Evolutionary conservation across 2,329 filamentous ascomycete genomes (phyloP), one percentile per base, ranked within the genome.

Genomic region (Cladobotryum protrusum): DNA sequence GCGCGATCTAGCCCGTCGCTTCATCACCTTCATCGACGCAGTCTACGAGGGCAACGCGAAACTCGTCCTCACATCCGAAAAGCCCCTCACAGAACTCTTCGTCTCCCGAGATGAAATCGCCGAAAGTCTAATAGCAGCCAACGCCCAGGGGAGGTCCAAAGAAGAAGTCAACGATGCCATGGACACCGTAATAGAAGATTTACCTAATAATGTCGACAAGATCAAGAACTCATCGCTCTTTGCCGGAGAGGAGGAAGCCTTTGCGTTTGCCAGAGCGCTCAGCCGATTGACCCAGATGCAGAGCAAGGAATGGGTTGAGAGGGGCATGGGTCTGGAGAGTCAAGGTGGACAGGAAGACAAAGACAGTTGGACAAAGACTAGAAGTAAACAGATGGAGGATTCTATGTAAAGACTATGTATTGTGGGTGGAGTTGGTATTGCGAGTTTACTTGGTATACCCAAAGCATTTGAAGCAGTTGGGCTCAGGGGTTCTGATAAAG

Each of bases 1-100:
- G 62, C 82, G 93, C 17, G 93, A 99, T 70, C 77, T 96, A 36
- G 93, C 93, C 0, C 76, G 93, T 12, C 79, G 93, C 5, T 96
- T 99, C 68, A 99, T 99, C 66, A 99, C 92, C 0, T 96, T 99
- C 60, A 89, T 99, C 57, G 93, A 99, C 65, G 92, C 93, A 5
- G 86, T 96, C 4, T 99, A 99, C 64, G 93, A 99, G 68, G 77
- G 78, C 24, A 81, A 92, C 67, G 91, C 90, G n/a, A 97, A 96
- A 71, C 79, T 99, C 7, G 92, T 97, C 14, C 79, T 99, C 49
- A 99, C 93, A 0, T 91, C 88, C 3, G 89, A 85, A 37, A 88
- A 91, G 44, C 89, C 92, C 0, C 74, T 99, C 2, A 82, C 82
- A 7, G 85, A 95, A 64, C 81, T 97, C 33, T 99, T 97, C 70